A percentile compares a stretch with the other conserved stretches of the same genome.
Evolutionary conservation across 495 filamentous ascomycete genomes (phyloP).

Genomic region (Cairneyella variabilis): DNA sequence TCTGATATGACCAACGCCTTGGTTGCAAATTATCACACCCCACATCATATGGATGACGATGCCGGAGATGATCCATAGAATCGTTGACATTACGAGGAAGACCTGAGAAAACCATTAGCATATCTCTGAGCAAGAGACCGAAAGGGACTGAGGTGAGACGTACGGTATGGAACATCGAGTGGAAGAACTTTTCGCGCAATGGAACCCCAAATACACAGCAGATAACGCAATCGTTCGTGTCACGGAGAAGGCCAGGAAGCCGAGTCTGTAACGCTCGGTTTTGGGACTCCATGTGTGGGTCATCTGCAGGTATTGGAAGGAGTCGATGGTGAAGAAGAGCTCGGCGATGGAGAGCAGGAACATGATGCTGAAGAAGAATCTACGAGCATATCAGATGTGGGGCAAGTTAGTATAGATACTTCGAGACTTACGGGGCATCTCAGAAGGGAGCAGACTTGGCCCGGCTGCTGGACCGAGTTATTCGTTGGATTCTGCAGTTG

Average conservation of each 20-base stretch:
- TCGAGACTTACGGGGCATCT: no score
- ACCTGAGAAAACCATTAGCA: slow-evolving; percentile 2
- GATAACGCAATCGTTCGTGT: slow-evolving; percentile 7
- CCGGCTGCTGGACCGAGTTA: no score
- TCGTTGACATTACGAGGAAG: slow-evolving; percentile 11
- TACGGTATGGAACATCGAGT: slow-evolving; percentile 19
- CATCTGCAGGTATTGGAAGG: slow-evolving; percentile 16
- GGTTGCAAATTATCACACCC: slow-evolving; percentile 11
- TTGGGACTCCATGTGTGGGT: slow-evolving; percentile 8
- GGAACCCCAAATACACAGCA: slow-evolving; percentile 14
- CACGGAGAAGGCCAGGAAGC: slow-evolving; percentile 10
- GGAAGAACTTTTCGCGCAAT: slow-evolving; percentile 15
- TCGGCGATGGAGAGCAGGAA: slow-evolving; percentile 17
- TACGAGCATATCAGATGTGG: no score
- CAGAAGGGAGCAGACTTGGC: no score
- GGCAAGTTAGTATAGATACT: no score
- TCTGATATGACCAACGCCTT: slow-evolving; percentile 7
- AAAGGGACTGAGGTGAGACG: neutral
- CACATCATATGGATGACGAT: slow-evolving; percentile 14
- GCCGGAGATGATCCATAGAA: slow-evolving; percentile 13
- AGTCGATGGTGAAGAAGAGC: slow-evolving; percentile 14
- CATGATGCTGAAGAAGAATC: slow-evolving; percentile 18
- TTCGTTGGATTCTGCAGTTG: no score
- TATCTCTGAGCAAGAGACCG: neutral
- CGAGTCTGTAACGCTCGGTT: slow-evolving; percentile 9